Conservation (phyloP, 805 yeast species). For the Saccharomycopsis fermentans region DNA sequence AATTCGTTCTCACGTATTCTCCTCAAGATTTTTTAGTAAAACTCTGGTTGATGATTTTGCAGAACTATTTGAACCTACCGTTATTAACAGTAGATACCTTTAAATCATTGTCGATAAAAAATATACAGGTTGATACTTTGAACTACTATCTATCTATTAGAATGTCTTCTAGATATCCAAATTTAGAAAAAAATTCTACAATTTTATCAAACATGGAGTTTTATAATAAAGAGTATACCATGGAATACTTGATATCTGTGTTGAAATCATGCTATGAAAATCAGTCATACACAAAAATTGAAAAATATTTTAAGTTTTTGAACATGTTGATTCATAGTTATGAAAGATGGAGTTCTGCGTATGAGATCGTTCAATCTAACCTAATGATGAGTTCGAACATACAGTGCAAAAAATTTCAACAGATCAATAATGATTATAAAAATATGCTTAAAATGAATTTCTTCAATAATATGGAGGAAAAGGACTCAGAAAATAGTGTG, state of each 20-base stretch:
- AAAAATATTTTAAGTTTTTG: conserved; percentile 14
- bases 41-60: conserved; percentile 15
- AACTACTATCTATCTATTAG: conserved; percentile 9
- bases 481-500: not conserved
- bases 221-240: conserved; percentile 2
- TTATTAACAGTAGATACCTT: not conserved
- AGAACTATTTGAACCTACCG: conserved; percentile 11
- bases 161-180: conserved; percentile 10
- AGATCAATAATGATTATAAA: conserved; percentile 1
- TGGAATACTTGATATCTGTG: conserved; percentile 8
- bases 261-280: conserved; percentile 10
- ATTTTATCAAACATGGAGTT: conserved; percentile 3
- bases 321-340: conserved; percentile 8
- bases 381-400: not conserved
- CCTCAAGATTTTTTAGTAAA: conserved; percentile 15
- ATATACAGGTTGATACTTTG: conserved; percentile 17
- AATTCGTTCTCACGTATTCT: conserved; percentile 1
- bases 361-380: conserved; percentile 1
- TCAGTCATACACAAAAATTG: conserved; percentile 14
- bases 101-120: conserved; percentile 8
- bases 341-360: conserved; percentile 6
- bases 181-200: not conserved
- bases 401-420: conserved; percentile 1
- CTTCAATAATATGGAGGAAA: not conserved
- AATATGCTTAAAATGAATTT: conserved; percentile 8